phyloP scores from a whole-genome alignment of 169 alveolate species.

The Plasmodium blacklocki region DNA sequence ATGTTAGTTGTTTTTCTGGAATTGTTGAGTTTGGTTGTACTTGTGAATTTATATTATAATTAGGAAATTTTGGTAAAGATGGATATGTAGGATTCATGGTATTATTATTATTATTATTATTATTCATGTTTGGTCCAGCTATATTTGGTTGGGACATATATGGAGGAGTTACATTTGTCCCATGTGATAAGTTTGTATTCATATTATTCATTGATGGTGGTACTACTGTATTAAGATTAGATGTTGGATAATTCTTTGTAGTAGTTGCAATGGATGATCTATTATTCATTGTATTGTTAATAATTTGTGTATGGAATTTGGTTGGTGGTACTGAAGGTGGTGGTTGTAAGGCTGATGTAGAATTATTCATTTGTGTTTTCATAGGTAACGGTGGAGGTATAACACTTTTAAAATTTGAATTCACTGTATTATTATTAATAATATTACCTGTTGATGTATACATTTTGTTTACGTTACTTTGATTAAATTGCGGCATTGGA shows the following conservation, averaged over 20 bases:
- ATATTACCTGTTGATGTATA: not conserved
- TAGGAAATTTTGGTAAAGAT: conserved; percentile 19
- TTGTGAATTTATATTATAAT: not conserved
- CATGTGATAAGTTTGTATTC: not conserved
- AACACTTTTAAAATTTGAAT: too few relatives aligned
- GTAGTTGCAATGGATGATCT: conserved; percentile 12
- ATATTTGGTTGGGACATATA: not conserved
- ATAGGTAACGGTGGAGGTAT: too few relatives aligned
- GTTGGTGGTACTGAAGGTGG: conserved; percentile 1
- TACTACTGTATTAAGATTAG: too few relatives aligned
- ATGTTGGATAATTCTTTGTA: not conserved
- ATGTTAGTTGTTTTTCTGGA: not conserved
- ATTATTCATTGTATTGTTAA: not conserved
- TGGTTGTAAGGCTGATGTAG: not conserved
- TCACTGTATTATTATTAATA: too few relatives aligned
- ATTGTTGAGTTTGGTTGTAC: not conserved
- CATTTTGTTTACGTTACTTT: not conserved
- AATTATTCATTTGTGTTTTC: too few relatives aligned
- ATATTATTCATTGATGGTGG: conserved; percentile 21
- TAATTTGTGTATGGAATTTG: not conserved
- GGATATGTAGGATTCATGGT: not conserved
- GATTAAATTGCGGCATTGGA: not conserved
- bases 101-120: conserved; percentile 3
- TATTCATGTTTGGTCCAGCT: not conserved
- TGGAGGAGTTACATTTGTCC: not conserved